Evolutionary conservation across 169 alveolate species (phyloP).

Genomic region (Eimeria praecox): DNA sequence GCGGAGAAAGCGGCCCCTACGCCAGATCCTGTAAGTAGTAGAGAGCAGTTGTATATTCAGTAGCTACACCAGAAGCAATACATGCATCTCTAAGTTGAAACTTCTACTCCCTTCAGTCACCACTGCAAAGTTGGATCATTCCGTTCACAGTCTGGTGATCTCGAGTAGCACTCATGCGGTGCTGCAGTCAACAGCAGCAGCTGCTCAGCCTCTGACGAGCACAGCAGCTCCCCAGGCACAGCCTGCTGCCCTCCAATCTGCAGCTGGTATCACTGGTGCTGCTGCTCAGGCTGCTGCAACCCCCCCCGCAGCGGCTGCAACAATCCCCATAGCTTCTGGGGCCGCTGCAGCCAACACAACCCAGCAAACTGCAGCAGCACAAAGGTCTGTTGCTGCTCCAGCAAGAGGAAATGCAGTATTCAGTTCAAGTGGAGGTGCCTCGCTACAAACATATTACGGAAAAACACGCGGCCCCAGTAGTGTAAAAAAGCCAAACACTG

Average conservation of each 20-base stretch:
- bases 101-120: slow-evolving; percentile 32
- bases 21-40: slow-evolving; percentile 69
- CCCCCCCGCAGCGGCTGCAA: background rate
- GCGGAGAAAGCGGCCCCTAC: slow-evolving; percentile 73
- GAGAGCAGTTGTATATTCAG: background rate
- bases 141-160: slow-evolving; percentile 44
- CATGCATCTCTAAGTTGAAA: background rate
- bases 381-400: background rate
- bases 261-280: background rate
- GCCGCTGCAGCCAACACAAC: background rate
- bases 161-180: background rate
- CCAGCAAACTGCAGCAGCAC: slow-evolving; percentile 1
- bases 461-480: background rate
- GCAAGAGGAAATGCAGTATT: background rate
- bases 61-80: background rate
- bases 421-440: background rate
- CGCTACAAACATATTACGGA: background rate
- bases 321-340: background rate
- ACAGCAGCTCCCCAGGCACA: background rate
- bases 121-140: slow-evolving; percentile 28
- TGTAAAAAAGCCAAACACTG: background rate
- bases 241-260: background rate
- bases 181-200: background rate
- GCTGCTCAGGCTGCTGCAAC: background rate
- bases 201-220: background rate